Evolutionary conservation across 495 filamentous ascomycete genomes (phyloP).

Genomic region (Neurospora terricola): DNA sequence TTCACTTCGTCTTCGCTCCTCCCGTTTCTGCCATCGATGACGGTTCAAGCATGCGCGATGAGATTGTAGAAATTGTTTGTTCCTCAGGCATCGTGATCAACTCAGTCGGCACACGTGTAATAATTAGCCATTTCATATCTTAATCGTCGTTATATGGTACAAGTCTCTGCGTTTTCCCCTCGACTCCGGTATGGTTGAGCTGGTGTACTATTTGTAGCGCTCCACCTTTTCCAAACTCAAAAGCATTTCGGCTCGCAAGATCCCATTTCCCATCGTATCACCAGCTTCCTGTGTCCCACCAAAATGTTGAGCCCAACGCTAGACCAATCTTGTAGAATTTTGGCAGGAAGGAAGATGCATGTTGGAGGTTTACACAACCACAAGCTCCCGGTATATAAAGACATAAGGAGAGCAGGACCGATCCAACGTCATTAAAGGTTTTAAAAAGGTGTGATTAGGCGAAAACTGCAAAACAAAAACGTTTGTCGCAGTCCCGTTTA

Average conservation of each 20-base stretch:
- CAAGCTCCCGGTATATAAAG: neutral
- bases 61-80: neutral
- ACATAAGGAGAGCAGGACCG: neutral
- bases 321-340: slow-evolving; percentile 5
- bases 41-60: neutral
- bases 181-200: neutral
- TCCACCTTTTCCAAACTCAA: neutral
- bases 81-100: neutral
- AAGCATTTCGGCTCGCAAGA: neutral
- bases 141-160: neutral
- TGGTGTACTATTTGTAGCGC: neutral
- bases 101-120: neutral
- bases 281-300: neutral
- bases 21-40: neutral
- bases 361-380: neutral
- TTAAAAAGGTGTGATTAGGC: neutral
- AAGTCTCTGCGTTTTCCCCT: neutral
- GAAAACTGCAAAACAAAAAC: slow-evolving; percentile 1
- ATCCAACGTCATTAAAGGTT: neutral
- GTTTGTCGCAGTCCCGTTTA: neutral
- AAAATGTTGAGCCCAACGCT: neutral
- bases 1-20: neutral
- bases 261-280: neutral
- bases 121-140: neutral
- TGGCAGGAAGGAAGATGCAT: neutral